Evolutionary conservation across 495 filamentous ascomycete genomes (phyloP).

Genomic region (Aspergillus olivimuriae): DNA sequence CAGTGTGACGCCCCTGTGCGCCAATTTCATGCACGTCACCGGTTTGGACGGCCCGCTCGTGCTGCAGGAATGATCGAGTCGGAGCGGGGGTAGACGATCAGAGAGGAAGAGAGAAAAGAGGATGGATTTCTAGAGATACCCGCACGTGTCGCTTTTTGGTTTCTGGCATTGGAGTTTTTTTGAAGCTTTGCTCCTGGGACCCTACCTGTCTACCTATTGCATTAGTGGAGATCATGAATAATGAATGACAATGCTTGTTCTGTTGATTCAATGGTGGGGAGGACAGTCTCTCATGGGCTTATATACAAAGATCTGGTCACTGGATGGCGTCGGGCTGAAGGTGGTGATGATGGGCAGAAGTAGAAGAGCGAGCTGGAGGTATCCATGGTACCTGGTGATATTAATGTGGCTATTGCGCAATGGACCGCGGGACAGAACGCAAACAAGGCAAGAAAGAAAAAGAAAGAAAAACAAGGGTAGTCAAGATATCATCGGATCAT

Average conservation of each 20-base stretch:
- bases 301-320: neutral
- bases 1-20: slow-evolving; percentile 83
- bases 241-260: neutral
- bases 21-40: slow-evolving; percentile 86
- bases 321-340: neutral
- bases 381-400: too few species aligned
- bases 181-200: neutral
- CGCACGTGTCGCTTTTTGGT: slow-evolving; percentile 18
- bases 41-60: slow-evolving; percentile 63
- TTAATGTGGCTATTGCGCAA: neutral
- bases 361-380: too few species aligned
- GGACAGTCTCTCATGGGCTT: neutral
- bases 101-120: slow-evolving; percentile 2
- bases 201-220: neutral
- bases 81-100: neutral
- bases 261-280: too few species aligned
- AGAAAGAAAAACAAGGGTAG: neutral
- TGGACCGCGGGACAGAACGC: neutral
- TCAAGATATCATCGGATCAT: slow-evolving; percentile 8
- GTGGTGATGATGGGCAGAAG: neutral
- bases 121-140: slow-evolving; percentile 19
- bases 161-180: slow-evolving; percentile 1
- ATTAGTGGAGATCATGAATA: neutral
- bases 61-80: slow-evolving; percentile 28
- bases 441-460: neutral